phyloP scores from a whole-genome alignment of 345 rosid species.

The Melaleuca alternifolia region DNA sequence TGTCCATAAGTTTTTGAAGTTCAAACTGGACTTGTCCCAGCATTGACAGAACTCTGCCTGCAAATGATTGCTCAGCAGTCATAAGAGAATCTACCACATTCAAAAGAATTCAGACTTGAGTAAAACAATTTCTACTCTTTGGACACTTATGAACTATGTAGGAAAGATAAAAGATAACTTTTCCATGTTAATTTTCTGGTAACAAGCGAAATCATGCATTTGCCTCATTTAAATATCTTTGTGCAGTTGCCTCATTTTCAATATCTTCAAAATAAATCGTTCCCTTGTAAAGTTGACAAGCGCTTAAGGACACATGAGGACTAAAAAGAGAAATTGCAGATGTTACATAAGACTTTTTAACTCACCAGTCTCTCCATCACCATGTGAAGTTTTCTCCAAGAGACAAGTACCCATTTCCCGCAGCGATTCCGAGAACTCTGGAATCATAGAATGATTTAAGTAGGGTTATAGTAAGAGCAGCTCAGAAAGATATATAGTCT shows the following conservation, averaged over 20 bases:
- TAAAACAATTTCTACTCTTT: neutral
- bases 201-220: neutral
- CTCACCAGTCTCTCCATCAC: constrained; percentile 73
- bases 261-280: neutral
- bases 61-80: neutral
- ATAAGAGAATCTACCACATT: neutral
- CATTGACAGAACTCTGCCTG: constrained; percentile 66
- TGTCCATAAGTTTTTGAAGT: constrained; percentile 79
- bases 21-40: constrained; percentile 79
- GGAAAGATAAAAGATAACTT: neutral
- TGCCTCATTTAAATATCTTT: neutral
- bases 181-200: neutral
- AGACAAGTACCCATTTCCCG: constrained; percentile 91
- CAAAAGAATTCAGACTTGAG: neutral
- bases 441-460: constrained; percentile 1
- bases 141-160: neutral
- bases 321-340: neutral
- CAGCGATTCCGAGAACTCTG: constrained; percentile 95
- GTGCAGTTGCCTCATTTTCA: neutral
- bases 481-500: neutral
- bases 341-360: neutral
- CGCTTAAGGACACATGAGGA: neutral
- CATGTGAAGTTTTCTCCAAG: constrained; percentile 56
- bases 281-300: neutral
- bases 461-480: neutral